Percentiles rank a stretch among this genome's conserved stretches.
Conservation (phyloP, 495 filamentous ascomycete genomes). For the Entonaema liquescens region DNA sequence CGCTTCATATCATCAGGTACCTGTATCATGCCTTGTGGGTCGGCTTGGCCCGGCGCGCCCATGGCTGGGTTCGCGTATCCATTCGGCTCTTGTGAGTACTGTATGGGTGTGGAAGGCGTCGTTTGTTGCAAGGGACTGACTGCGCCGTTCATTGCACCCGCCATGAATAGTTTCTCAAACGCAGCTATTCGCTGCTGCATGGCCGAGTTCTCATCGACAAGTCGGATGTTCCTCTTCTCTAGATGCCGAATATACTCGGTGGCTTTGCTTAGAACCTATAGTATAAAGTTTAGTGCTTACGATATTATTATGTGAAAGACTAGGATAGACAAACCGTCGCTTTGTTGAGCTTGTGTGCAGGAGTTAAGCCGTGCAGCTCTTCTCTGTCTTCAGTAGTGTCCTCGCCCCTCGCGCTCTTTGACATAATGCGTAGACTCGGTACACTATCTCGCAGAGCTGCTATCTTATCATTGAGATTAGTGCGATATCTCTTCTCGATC, state of each 20-base stretch:
- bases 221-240: slow-evolving; percentile 84
- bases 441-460: slow-evolving; percentile 88
- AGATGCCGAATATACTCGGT: slow-evolving; percentile 95
- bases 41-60: slow-evolving; percentile 42
- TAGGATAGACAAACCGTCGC: slow-evolving; percentile 69
- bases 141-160: slow-evolving; percentile 64
- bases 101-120: slow-evolving; percentile 55
- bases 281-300: slow-evolving; percentile 23
- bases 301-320: background rate
- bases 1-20: slow-evolving; percentile 81
- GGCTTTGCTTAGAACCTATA: slow-evolving; percentile 81
- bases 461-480: slow-evolving; percentile 97
- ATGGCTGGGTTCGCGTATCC: slow-evolving; percentile 47
- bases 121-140: slow-evolving; percentile 55
- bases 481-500: slow-evolving; percentile 96
- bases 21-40: slow-evolving; percentile 74
- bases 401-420: slow-evolving; percentile 71
- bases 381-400: slow-evolving; percentile 76
- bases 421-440: slow-evolving; percentile 81
- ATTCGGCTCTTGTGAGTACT: slow-evolving; percentile 55
- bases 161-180: slow-evolving; percentile 73
- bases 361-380: slow-evolving; percentile 78
- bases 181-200: slow-evolving; percentile 74
- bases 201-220: slow-evolving; percentile 79
- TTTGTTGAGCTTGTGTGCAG: slow-evolving; percentile 93